Evolutionary conservation across 345 rosid species (phyloP).

Genomic region (Aquilaria yunnanensis): DNA sequence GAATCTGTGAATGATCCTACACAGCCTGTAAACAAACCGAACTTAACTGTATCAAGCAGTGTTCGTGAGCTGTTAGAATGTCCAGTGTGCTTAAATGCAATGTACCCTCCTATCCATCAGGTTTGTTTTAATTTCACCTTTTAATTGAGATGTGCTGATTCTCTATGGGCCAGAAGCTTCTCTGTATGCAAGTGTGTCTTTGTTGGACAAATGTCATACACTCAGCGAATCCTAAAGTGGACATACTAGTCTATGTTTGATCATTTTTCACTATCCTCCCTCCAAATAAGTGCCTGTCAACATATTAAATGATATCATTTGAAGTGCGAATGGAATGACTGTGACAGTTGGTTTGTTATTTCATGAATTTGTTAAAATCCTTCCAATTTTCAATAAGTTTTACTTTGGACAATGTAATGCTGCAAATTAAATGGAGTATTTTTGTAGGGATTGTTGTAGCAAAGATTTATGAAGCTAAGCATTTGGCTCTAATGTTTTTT

Average conservation of each 20-base stretch:
- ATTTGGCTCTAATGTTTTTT: too few relatives aligned
- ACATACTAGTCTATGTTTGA: too few relatives aligned
- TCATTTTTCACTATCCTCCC: too few relatives aligned
- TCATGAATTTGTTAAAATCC: too few relatives aligned
- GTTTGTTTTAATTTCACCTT: conserved; percentile 23
- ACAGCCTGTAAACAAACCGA: conserved; percentile 47
- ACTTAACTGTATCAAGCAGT: conserved; percentile 57
- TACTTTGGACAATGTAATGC: too few relatives aligned
- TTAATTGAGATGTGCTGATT: background rate
- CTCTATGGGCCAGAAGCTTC: background rate
- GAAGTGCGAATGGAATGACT: too few relatives aligned
- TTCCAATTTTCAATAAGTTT: too few relatives aligned
- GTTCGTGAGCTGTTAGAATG: conserved; percentile 80
- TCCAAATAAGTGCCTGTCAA: background rate
- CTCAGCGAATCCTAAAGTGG: background rate
- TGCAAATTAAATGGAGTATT: too few relatives aligned
- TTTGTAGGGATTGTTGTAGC: too few relatives aligned
- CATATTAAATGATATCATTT: background rate
- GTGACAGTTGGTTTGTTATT: too few relatives aligned
- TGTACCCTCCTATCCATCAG: conserved; percentile 94
- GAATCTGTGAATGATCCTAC: conserved; percentile 52
- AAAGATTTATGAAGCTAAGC: too few relatives aligned
- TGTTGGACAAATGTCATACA: too few relatives aligned
- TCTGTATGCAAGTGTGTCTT: background rate
- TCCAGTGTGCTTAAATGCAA: conserved; percentile 80